Evolutionary conservation across 1,284 basidiomycete genomes (phyloP).

Genomic region (Cystobasidium pallidum): DNA sequence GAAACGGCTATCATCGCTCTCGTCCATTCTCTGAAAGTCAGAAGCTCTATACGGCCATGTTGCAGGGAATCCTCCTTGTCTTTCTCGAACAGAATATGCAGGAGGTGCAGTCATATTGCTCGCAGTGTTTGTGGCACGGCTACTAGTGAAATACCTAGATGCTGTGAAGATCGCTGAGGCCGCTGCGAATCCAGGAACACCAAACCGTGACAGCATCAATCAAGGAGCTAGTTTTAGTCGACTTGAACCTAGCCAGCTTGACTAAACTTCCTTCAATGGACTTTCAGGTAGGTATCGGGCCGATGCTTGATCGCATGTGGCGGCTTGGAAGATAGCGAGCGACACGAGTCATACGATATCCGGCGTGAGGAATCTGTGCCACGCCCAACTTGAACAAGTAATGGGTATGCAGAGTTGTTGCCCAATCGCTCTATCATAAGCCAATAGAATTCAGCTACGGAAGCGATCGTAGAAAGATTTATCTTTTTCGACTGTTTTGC

Average conservation of each 20-base stretch:
- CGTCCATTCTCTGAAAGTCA: conserved; percentile 50
- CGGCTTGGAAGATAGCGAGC: too few species aligned
- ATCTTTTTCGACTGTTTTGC: too few species aligned
- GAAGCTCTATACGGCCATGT: conserved; percentile 50
- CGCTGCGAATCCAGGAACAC: not conserved
- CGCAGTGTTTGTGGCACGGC: not conserved
- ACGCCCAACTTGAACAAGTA: too few species aligned
- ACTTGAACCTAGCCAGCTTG: too few species aligned
- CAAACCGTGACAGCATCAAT: conserved; percentile 9
- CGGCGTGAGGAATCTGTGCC: too few species aligned
- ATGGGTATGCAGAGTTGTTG: too few species aligned
- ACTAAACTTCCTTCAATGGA: not conserved
- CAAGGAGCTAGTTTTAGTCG: not conserved
- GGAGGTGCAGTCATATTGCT: not conserved
- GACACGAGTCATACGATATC: too few species aligned
- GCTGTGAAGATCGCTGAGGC: conserved; percentile 20
- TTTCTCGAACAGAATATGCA: conserved; percentile 38
- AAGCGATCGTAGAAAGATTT: too few species aligned
- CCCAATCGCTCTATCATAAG: too few species aligned
- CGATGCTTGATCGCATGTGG: not conserved
- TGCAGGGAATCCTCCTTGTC: conserved; percentile 50
- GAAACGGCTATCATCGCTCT: conserved; percentile 49
- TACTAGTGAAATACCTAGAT: not conserved
- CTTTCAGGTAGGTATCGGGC: not conserved
- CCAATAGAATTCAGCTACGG: too few species aligned